Evolutionary conservation across 495 filamentous ascomycete genomes (phyloP).

Genomic region (Podospora didyma): DNA sequence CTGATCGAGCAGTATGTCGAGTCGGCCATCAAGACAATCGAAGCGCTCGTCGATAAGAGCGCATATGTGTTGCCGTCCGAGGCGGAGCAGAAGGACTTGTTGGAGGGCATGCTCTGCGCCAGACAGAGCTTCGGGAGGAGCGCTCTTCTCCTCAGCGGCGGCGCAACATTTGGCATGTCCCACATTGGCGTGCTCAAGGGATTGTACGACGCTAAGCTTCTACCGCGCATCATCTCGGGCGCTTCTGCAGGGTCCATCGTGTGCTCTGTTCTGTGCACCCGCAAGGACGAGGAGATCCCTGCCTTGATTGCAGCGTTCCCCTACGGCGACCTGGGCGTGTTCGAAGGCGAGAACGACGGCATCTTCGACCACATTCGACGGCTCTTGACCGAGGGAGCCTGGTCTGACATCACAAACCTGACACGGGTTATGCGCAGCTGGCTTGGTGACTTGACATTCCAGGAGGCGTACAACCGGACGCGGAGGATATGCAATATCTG

Average conservation of each 20-base stretch:
- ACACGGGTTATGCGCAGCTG: constrained; percentile 73
- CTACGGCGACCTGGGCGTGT: constrained; percentile 79
- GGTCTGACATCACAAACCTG: constrained; percentile 79
- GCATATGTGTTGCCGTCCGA: constrained; percentile 44
- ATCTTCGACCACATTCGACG: constrained; percentile 66
- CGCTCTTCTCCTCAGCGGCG: constrained; percentile 82
- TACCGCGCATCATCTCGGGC: constrained; percentile 90
- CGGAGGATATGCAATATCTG: constrained; percentile 88
- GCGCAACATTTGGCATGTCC: constrained; percentile 92
- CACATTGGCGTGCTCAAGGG: constrained; percentile 93
- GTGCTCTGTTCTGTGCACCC: constrained; percentile 77
- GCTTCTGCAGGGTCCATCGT: constrained; percentile 95
- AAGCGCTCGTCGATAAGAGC: constrained; percentile 62
- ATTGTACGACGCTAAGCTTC: constrained; percentile 67
- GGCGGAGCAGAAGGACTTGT: constrained; percentile 60
- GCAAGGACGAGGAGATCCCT: constrained; percentile 81
- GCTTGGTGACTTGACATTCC: constrained; percentile 87
- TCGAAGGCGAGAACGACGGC: constrained; percentile 67
- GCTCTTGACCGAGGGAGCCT: constrained; percentile 74
- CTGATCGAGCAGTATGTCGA: constrained; percentile 85
- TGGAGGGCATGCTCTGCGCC: constrained; percentile 60
- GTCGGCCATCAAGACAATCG: constrained; percentile 67
- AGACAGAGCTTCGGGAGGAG: constrained; percentile 86
- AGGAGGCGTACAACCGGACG: constrained; percentile 91
- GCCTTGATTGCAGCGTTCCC: constrained; percentile 67